Conservation (phyloP, 1,284 basidiomycete species). For the Neonothopanus nambi region DNA sequence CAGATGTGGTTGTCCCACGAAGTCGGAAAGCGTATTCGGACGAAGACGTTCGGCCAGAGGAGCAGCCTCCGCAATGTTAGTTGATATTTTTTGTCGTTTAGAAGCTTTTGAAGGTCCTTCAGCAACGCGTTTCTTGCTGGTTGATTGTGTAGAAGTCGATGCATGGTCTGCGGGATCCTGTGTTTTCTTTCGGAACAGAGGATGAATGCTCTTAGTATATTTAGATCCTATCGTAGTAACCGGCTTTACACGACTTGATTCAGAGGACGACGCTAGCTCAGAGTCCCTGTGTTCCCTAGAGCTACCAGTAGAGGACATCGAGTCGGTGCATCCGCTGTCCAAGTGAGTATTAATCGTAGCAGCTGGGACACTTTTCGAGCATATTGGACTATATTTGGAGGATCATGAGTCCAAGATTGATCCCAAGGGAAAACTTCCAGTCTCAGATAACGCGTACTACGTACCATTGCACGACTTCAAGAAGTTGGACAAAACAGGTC, state of each 20-base stretch:
- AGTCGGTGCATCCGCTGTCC: constrained; percentile 8
- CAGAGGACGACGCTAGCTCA: no score
- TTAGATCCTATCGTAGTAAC: background rate
- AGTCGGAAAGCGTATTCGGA: constrained; percentile 59
- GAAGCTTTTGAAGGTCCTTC: background rate
- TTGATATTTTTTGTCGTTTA: constrained; percentile 15
- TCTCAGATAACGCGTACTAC: background rate
- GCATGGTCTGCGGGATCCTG: background rate
- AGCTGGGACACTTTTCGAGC: constrained; percentile 12
- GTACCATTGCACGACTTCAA: constrained; percentile 6
- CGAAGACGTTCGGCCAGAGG: constrained; percentile 70
- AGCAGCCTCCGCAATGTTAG: constrained; percentile 35
- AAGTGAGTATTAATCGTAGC: constrained; percentile 16
- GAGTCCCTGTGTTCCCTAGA: no score
- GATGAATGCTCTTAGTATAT: constrained; percentile 1
- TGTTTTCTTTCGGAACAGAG: constrained; percentile 13
- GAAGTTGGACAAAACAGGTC: background rate
- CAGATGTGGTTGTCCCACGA: constrained; percentile 69
- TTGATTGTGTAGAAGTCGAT: background rate
- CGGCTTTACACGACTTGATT: no score
- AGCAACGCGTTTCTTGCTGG: constrained; percentile 10
- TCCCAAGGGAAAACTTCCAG: background rate
- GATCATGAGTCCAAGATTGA: background rate
- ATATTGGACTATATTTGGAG: constrained; percentile 14
- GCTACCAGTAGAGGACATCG: background rate